These are phyloP conservation scores for Aspergillus melleus DNA, from an alignment of 2,329 filamentous ascomycete species.

Conservation along the genomic window DNA sequence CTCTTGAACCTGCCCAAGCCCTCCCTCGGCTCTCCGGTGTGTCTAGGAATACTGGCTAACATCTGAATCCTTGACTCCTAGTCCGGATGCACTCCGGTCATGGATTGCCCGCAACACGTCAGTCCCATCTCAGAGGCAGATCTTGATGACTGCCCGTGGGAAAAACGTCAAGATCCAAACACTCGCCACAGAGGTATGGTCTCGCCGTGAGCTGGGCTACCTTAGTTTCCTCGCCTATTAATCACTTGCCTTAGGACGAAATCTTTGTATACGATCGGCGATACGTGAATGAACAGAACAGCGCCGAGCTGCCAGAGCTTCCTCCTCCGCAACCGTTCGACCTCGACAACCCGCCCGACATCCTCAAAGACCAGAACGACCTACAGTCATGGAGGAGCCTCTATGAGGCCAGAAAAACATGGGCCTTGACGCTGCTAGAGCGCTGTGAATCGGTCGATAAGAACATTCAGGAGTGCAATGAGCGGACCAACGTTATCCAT, in stretches of 20 bases:
- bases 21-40: background rate
- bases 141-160: conserved; percentile 80
- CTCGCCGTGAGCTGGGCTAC: background rate
- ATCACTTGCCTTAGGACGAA: conserved; percentile 61
- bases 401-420: conserved; percentile 76
- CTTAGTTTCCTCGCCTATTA: background rate
- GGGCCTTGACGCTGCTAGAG: conserved; percentile 71
- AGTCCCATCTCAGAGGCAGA: conserved; percentile 76
- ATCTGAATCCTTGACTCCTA: conserved; percentile 35
- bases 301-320: conserved; percentile 52
- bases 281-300: conserved; percentile 53
- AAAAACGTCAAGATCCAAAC: conserved; percentile 80
- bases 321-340: conserved; percentile 59
- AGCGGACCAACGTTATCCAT: conserved; percentile 57
- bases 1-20: background rate
- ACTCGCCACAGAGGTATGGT: conserved; percentile 72
- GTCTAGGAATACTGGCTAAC: conserved; percentile 21
- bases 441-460: conserved; percentile 67
- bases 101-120: conserved; percentile 75
- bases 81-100: conserved; percentile 79
- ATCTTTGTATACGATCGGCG: conserved; percentile 90
- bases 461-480: conserved; percentile 56
- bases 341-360: conserved; percentile 70
- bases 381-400: conserved; percentile 85
- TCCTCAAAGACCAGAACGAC: conserved; percentile 74